These are phyloP conservation scores for Amphibolis antarctica DNA, from an alignment of 106 monocot genomes.

Conservation along the genomic window DNA sequence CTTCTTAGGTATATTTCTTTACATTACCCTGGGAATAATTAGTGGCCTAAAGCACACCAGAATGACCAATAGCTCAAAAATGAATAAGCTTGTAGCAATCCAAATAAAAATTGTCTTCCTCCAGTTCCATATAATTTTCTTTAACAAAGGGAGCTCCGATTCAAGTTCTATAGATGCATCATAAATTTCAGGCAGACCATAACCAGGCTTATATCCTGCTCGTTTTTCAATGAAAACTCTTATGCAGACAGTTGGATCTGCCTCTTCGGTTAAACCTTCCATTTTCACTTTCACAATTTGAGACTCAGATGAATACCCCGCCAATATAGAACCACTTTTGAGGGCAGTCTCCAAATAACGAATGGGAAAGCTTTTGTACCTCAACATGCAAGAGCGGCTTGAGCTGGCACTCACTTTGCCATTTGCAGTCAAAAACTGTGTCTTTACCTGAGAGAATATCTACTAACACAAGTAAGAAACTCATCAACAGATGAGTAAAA, in stretches of 20 bases:
- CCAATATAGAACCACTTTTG: conserved; percentile 36
- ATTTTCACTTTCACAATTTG: conserved; percentile 50
- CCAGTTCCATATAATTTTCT: conserved; percentile 68
- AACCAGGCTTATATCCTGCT: conserved; percentile 48
- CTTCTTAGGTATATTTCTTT: conserved; percentile 1
- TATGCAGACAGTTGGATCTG: conserved; percentile 35
- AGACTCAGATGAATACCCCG: conserved; percentile 67
- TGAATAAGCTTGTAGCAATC: conserved; percentile 42
- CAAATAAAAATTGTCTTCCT: conserved; percentile 66
- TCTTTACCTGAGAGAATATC: conserved; percentile 33
- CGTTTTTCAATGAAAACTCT: conserved; percentile 54
- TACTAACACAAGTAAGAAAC: not conserved
- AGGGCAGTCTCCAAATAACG: conserved; percentile 46
- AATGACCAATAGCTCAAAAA: conserved; percentile 38
- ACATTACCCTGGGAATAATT: conserved; percentile 35
- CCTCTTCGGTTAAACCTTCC: conserved; percentile 36
- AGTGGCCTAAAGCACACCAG: conserved; percentile 50
- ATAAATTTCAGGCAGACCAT: conserved; percentile 91
- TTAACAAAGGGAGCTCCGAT: conserved; percentile 49
- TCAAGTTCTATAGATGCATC: conserved; percentile 45
- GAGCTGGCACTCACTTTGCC: conserved; percentile 27
- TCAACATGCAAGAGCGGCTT: conserved; percentile 74
- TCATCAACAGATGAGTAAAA: too few relatives aligned
- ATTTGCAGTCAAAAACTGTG: conserved; percentile 41
- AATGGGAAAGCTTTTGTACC: conserved; percentile 62